Percentiles rank a stretch among this genome's conserved stretches.
These are phyloP conservation scores for Podaxis sp. DNA, from an alignment of 768 basidiomycete species.

Conservation along the genomic window DNA sequence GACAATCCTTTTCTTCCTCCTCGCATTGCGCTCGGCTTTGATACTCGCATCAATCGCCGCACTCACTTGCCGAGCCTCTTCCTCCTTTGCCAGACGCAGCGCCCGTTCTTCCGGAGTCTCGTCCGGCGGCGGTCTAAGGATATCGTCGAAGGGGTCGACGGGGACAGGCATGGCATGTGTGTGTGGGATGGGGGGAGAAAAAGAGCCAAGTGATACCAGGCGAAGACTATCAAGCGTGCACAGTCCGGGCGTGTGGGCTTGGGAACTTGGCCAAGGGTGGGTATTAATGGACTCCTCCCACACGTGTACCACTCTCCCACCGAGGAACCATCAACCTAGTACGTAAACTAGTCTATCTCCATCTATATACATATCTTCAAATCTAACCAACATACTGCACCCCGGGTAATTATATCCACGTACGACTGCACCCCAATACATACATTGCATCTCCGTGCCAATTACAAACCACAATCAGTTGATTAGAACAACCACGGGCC, in stretches of 20 bases:
- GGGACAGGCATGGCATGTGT: conserved; percentile 33
- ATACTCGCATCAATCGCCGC: conserved; percentile 74
- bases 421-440: neutral
- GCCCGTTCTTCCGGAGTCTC: conserved; percentile 62
- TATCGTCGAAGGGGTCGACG: conserved; percentile 64
- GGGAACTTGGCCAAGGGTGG: conserved; percentile 15
- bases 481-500: neutral
- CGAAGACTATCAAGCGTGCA: neutral
- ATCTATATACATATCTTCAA: neutral
- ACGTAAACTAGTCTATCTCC: conserved; percentile 2
- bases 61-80: conserved; percentile 64
- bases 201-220: conserved; percentile 17
- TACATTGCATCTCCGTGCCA: neutral
- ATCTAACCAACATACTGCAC: neutral
- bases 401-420: conserved; percentile 7
- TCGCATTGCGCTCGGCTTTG: conserved; percentile 59
- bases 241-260: neutral
- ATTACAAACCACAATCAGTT: neutral
- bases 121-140: conserved; percentile 63
- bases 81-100: conserved; percentile 57
- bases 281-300: conserved; percentile 15
- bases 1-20: conserved; percentile 69
- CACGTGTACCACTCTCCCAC: conserved; percentile 21
- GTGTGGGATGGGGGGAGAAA: conserved; percentile 24
- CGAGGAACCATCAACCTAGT: conserved; percentile 30